Percentiles rank a stretch among this genome's conserved stretches.
These are phyloP conservation scores for Hydnum rufescens DNA, from an alignment of 768 basidiomycete species.

Conservation along the genomic window DNA sequence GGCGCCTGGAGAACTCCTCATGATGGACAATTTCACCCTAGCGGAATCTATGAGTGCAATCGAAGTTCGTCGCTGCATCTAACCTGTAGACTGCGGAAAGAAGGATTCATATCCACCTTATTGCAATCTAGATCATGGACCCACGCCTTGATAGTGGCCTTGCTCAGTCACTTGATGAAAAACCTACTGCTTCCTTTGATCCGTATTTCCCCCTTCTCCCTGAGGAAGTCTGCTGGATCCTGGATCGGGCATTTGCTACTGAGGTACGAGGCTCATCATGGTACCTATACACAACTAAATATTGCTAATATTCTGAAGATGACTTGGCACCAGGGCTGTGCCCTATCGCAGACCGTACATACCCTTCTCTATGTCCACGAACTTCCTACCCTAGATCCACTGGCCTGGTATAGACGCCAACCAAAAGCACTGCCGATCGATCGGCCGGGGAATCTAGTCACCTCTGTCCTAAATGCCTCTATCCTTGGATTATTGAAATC, in stretches of 20 bases:
- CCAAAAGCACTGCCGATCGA: conserved; percentile 20
- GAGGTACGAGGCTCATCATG: conserved; percentile 29
- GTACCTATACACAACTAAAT: not conserved
- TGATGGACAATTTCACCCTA: conserved; percentile 50
- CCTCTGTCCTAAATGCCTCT: conserved; percentile 44
- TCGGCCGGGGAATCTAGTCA: conserved; percentile 43
- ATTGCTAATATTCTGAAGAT: conserved; percentile 30
- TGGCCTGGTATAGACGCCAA: conserved; percentile 9
- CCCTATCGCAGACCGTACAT: conserved; percentile 71
- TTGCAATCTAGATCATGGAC: conserved; percentile 76
- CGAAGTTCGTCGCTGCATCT: conserved; percentile 31
- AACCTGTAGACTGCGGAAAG: not conserved
- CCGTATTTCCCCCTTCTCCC: conserved; percentile 43
- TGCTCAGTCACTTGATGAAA: conserved; percentile 18
- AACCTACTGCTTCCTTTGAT: conserved; percentile 27
- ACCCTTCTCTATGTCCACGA: conserved; percentile 58
- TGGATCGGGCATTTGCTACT: conserved; percentile 55
- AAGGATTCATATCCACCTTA: conserved; percentile 4
- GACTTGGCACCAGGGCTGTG: conserved; percentile 72
- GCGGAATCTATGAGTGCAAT: conserved; percentile 90
- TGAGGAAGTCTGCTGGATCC: conserved; percentile 72
- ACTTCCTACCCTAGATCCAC: conserved; percentile 30
- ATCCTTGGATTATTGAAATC: conserved; percentile 57
- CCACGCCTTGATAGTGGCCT: conserved; percentile 76
- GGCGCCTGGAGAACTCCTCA: conserved; percentile 24